Conservation (phyloP, 768 basidiomycete genomes). For the Mycena filopes region DNA sequence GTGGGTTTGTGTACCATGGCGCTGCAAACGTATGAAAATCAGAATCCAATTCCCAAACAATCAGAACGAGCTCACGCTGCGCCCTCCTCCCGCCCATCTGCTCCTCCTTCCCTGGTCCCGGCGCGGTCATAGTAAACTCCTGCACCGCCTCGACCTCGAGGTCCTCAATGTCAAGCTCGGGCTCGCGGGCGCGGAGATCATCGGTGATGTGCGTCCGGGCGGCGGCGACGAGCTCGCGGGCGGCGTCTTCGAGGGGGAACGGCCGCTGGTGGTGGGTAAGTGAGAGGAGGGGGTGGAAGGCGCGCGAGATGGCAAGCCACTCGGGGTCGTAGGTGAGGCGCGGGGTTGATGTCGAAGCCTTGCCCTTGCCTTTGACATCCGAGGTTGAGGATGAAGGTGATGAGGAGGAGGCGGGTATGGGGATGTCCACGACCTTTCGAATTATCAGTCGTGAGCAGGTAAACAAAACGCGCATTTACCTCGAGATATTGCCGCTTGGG, state of each 20-base stretch:
- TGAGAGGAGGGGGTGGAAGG: constrained; percentile 85
- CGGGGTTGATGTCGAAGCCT: not conserved
- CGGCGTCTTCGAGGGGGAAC: constrained; percentile 70
- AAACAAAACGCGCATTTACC: constrained; percentile 50
- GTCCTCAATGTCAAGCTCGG: constrained; percentile 37
- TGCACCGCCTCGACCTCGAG: constrained; percentile 66
- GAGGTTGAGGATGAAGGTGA: not conserved
- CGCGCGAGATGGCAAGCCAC: constrained; percentile 95
- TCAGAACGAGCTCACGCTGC: constrained; percentile 42
- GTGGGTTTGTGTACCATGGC: constrained; percentile 86
- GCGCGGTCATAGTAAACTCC: constrained; percentile 75
- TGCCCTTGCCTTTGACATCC: constrained; percentile 1
- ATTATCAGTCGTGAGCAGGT: not conserved
- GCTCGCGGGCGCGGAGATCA: constrained; percentile 55
- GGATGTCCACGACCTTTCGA: constrained; percentile 76
- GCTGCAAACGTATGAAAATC: constrained; percentile 56
- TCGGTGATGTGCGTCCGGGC: constrained; percentile 77
- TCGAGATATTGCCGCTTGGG: constrained; percentile 82
- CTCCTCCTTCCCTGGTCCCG: constrained; percentile 57
- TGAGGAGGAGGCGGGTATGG: constrained; percentile 35
- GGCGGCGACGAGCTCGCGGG: constrained; percentile 65
- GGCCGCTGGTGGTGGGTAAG: constrained; percentile 57
- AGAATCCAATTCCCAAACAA: constrained; percentile 13
- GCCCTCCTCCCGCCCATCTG: constrained; percentile 38
- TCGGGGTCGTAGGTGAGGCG: constrained; percentile 81